Evolutionary conservation across 306 rosid species (phyloP).

Genomic region (Pterocarpus macrocarpus): DNA sequence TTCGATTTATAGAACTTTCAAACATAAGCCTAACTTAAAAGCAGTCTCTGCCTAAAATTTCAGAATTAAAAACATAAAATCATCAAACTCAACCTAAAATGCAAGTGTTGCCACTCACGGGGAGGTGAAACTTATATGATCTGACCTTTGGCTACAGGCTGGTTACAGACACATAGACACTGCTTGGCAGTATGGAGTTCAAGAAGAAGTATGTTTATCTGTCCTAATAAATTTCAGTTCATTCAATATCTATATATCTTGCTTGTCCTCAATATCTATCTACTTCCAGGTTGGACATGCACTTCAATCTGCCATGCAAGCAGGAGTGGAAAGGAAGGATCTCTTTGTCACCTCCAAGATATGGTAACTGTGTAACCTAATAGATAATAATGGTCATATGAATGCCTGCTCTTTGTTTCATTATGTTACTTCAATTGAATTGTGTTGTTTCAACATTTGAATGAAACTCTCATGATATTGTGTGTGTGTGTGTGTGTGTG

Average conservation of each 20-base stretch:
- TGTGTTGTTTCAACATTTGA: background rate
- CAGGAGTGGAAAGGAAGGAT: conserved; percentile 68
- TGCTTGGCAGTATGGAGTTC: conserved; percentile 64
- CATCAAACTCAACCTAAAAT: background rate
- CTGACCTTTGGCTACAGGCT: conserved; percentile 45
- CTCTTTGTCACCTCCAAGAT: conserved; percentile 65
- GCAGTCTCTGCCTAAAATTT: no score
- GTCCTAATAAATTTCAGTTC: background rate
- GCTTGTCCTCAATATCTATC: conserved; percentile 14
- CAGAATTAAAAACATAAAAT: no score
- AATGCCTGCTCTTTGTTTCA: background rate
- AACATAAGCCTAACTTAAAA: no score
- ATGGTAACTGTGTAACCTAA: conserved; percentile 50
- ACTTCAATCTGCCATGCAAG: conserved; percentile 64
- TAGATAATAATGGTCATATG: no score
- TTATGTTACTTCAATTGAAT: background rate
- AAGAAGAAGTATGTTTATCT: conserved; percentile 54
- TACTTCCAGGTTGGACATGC: conserved; percentile 61
- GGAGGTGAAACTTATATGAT: background rate
- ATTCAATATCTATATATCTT: background rate
- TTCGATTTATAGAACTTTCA: no score
- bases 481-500: background rate
- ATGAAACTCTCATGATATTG: background rate
- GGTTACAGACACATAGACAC: conserved; percentile 74
- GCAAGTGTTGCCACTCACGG: background rate